Evolutionary conservation across 1,284 basidiomycete species (phyloP).

Genomic region (Apiotrichum sp.): DNA sequence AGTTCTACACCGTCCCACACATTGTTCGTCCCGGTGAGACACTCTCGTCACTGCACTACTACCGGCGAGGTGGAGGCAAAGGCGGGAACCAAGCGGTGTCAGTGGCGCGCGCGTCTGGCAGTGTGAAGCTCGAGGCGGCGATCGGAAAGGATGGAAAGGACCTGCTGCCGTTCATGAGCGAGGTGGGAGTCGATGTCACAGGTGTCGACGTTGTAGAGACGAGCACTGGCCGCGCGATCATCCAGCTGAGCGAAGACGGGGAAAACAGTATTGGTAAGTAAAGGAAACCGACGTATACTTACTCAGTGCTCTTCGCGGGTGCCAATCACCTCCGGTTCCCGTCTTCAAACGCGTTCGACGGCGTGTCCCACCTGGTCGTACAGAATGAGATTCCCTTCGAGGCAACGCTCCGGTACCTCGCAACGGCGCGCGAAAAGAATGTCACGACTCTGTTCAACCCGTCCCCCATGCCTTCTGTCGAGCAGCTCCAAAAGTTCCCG

Average conservation of each 20-base stretch:
- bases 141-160: slow-evolving; percentile 46
- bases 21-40: slow-evolving; percentile 51
- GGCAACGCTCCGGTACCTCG: slow-evolving; percentile 48
- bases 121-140: slow-evolving; percentile 44
- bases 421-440: slow-evolving; percentile 23
- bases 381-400: slow-evolving; percentile 56
- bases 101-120: slow-evolving; percentile 43
- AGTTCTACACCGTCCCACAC: slow-evolving; percentile 49
- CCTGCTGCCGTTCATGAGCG: slow-evolving; percentile 26
- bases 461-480: slow-evolving; percentile 50
- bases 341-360: slow-evolving; percentile 8
- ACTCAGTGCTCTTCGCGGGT: slow-evolving; percentile 45
- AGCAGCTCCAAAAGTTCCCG: slow-evolving; percentile 47
- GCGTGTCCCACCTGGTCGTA: slow-evolving; percentile 50
- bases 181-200: slow-evolving; percentile 39
- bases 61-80: slow-evolving; percentile 49
- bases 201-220: slow-evolving; percentile 30
- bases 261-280: slow-evolving; percentile 49
- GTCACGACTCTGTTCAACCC: slow-evolving; percentile 53
- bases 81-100: slow-evolving; percentile 52
- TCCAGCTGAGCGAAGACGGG: slow-evolving; percentile 47
- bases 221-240: slow-evolving; percentile 50
- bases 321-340: slow-evolving; percentile 35
- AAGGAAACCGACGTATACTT: no score
- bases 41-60: slow-evolving; percentile 45